Percentiles rank a stretch among this genome's conserved stretches.
These are phyloP conservation scores for Salix purpurea DNA, from an alignment of 345 rosid genomes.

Conservation along the genomic window DNA sequence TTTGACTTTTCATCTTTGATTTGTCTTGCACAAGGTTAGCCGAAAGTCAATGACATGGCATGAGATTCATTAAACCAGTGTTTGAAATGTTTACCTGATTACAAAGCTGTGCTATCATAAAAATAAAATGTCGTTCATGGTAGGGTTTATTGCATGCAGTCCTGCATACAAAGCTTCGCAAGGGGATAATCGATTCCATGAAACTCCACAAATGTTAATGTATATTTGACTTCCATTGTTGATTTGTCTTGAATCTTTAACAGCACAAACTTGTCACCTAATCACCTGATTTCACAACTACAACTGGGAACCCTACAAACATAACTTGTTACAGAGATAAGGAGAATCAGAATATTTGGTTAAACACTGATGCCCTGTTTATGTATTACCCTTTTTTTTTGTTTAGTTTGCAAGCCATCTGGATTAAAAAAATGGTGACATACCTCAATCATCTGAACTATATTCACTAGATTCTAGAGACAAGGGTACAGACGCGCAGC, in stretches of 20 bases:
- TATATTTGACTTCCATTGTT: no score
- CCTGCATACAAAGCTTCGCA: no score
- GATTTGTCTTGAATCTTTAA: no score
- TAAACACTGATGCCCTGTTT: neutral
- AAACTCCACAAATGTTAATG: no score
- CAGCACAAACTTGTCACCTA: no score
- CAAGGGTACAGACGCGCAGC: constrained; percentile 74
- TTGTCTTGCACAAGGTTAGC: neutral
- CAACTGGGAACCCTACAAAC: neutral
- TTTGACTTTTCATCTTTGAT: neutral
- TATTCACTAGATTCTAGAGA: constrained; percentile 78
- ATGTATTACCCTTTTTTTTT: neutral
- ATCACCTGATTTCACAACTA: neutral
- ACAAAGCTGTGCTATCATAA: neutral
- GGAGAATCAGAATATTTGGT: neutral
- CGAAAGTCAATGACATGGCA: neutral
- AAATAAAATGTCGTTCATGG: neutral
- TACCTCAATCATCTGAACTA: constrained; percentile 73
- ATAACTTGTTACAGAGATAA: neutral
- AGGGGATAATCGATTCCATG: no score
- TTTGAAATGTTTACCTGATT: neutral
- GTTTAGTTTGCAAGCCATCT: neutral
- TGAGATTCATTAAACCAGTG: neutral
- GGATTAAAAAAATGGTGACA: neutral
- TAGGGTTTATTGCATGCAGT: no score